phyloP scores from a whole-genome alignment of 2,329 filamentous ascomycete species.

The Trichoderma atroviride region DNA sequence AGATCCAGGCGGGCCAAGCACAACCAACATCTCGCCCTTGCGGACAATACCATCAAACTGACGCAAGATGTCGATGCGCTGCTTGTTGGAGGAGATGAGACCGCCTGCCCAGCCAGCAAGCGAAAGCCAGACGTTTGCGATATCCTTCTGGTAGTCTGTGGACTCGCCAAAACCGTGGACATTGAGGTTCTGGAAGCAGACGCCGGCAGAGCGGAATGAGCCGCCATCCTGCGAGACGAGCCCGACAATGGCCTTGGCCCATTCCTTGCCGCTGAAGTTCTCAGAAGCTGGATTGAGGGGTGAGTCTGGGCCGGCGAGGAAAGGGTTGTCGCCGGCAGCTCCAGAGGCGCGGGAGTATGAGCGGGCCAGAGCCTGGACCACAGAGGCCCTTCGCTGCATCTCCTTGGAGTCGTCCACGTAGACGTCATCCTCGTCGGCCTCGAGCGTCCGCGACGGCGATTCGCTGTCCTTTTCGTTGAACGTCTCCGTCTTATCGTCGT shows the following conservation, averaged over 20 bases:
- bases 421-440: constrained; percentile 33
- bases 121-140: constrained; percentile 63
- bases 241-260: constrained; percentile 63
- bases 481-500: constrained; percentile 38
- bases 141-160: constrained; percentile 72
- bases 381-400: constrained; percentile 53
- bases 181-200: constrained; percentile 68
- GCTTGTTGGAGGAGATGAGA: constrained; percentile 54
- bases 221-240: constrained; percentile 56
- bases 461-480: constrained; percentile 43
- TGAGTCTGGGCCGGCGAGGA: constrained; percentile 52
- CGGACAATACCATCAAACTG: constrained; percentile 69
- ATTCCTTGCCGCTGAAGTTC: constrained; percentile 58
- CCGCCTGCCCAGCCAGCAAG: constrained; percentile 47
- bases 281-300: constrained; percentile 55
- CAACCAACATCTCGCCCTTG: constrained; percentile 75
- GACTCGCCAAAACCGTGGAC: constrained; percentile 68
- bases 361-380: constrained; percentile 59
- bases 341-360: constrained; percentile 56
- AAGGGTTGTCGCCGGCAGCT: constrained; percentile 51
- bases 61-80: constrained; percentile 68
- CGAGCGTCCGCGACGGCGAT: constrained; percentile 35
- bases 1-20: constrained; percentile 70
- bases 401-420: constrained; percentile 39
- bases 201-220: constrained; percentile 62